Evolutionary conservation across 2,329 filamentous ascomycete genomes (phyloP).

Genomic region (Calonectria naviculata): DNA sequence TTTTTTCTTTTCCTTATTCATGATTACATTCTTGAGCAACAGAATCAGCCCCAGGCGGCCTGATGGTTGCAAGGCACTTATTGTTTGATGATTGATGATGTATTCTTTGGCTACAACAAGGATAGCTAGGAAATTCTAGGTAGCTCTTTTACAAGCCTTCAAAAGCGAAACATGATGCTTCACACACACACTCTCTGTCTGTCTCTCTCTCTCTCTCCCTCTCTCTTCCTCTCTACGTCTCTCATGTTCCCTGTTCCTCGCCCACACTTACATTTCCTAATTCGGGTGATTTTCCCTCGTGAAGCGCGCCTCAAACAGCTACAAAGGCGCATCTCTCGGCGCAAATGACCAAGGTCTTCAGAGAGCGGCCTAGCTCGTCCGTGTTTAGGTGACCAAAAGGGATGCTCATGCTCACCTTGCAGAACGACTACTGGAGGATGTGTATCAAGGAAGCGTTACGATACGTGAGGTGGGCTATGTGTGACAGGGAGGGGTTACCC

Average conservation of each 20-base stretch:
- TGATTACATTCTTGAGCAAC: constrained; percentile 35
- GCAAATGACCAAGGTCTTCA: not conserved
- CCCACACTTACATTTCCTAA: not conserved
- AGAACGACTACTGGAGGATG: not conserved
- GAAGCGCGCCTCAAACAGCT: not conserved
- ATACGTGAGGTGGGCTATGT: constrained; percentile 2
- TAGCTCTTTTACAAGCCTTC: constrained; percentile 11
- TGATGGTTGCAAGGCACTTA: constrained; percentile 27
- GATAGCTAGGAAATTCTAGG: constrained; percentile 5
- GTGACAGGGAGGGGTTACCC: constrained; percentile 9
- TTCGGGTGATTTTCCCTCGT: not conserved
- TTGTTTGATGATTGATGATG: constrained; percentile 33
- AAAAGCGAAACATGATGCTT: constrained; percentile 23
- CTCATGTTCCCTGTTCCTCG: not conserved
- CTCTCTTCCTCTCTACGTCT: not conserved
- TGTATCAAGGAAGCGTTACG: not conserved
- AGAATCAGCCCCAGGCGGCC: constrained; percentile 37
- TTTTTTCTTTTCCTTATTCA: constrained; percentile 13
- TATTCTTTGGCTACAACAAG: constrained; percentile 18
- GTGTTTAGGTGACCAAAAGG: not conserved
- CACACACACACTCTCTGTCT: not conserved
- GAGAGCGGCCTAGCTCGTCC: not conserved
- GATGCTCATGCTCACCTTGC: constrained; percentile 7
- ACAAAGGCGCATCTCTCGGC: not conserved
- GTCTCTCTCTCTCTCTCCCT: not conserved